Evolutionary conservation across 306 rosid species (phyloP).

Genomic region (Crataegus laevigata): DNA sequence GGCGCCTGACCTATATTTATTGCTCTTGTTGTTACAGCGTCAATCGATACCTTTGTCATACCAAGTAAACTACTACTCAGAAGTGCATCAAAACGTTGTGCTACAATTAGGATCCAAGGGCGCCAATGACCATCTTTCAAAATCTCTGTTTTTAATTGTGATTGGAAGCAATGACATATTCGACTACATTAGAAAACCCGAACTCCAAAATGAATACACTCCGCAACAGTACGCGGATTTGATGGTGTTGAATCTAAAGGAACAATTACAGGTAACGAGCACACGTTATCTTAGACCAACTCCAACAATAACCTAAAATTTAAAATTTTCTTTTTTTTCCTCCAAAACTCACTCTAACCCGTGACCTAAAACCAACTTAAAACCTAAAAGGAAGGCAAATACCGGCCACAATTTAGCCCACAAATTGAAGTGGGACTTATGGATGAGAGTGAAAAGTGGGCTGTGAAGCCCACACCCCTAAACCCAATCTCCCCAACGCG

Average conservation of each 20-base stretch:
- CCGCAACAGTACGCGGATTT: constrained; percentile 44
- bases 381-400: too few species aligned
- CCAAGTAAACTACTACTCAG: constrained; percentile 46
- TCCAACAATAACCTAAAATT: too few species aligned
- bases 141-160: constrained; percentile 47
- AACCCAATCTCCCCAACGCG: too few species aligned
- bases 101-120: constrained; percentile 23
- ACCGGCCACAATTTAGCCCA: too few species aligned
- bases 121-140: constrained; percentile 40
- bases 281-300: background rate
- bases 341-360: too few species aligned
- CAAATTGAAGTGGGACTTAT: too few species aligned
- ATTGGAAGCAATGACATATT: constrained; percentile 82
- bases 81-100: constrained; percentile 24
- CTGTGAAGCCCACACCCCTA: too few species aligned
- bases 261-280: constrained; percentile 45
- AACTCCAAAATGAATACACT: constrained; percentile 22
- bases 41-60: constrained; percentile 38
- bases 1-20: background rate
- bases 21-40: constrained; percentile 4
- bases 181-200: constrained; percentile 37
- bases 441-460: too few species aligned
- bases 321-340: too few species aligned
- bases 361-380: too few species aligned
- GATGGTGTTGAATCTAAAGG: constrained; percentile 42